Evolutionary conservation across 352 stramenopile genomes (phyloP), one percentile per base, ranked within the genome.

Genomic region (Phytophthora podocarpi): DNA sequence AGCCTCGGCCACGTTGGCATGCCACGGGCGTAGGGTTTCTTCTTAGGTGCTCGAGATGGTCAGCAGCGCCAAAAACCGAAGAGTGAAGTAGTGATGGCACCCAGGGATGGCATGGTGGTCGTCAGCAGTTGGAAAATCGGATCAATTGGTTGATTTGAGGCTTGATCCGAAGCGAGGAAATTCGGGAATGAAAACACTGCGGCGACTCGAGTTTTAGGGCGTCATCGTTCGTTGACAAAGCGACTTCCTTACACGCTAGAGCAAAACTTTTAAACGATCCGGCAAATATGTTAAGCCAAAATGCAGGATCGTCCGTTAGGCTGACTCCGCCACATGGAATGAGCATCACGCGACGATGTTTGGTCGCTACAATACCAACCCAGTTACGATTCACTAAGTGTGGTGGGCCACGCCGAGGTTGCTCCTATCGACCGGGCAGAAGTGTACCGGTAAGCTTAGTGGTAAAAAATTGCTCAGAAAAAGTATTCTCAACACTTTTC

Each of bases 241-340:
- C 18, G 24, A 39, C 16, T 57, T 48, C 15, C 27, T 39, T n/a
- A 16, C 18, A 16, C n/a, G n/a, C n/a, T 12, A 46, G 26, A 21
- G 41, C 41, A 61, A 61, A 61, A 41, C 31, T 54, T 54, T 61
- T 47, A 39, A 32, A 54, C 40, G 37, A 46, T 64, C 55, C 45
- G 26, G 35, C 45, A n/a, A n/a, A n/a, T n/a, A n/a, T 58, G 45
- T 28, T 54, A 16, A 23, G 24, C 6, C 48, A 56, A 35, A 8
- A 2, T 2, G n/a, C n/a, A n/a, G n/a, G n/a, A n/a, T n/a, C n/a
- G n/a, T n/a, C n/a, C n/a, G n/a, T 26, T 42, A 34, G 37, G 51
- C 51, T 34, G n/a, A 30, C 6, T 41, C n/a, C 7, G 21, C 52
- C 37, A 51, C 52, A 54, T 53, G 51, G 39, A 52, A 52, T 50